phyloP scores from a whole-genome alignment of 108 stramenopile species.

The Licmophora abbreviata region DNA sequence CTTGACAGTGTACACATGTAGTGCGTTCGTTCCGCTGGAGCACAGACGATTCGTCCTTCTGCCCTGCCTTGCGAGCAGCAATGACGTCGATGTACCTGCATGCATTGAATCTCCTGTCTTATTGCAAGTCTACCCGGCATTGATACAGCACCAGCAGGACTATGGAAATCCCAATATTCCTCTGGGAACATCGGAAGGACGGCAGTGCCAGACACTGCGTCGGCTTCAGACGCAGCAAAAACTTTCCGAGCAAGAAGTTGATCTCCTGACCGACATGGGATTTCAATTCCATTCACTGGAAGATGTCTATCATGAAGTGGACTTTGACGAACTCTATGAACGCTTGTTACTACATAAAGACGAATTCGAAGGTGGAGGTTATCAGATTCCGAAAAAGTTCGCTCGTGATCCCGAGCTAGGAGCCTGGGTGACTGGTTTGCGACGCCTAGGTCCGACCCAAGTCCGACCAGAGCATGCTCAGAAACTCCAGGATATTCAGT shows the following conservation, averaged over 20 bases:
- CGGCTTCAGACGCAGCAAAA: slow-evolving; percentile 63
- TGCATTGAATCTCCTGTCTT: slow-evolving; percentile 51
- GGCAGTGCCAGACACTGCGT: slow-evolving; percentile 55
- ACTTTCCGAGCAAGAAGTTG: slow-evolving; percentile 38
- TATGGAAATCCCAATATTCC: slow-evolving; percentile 81
- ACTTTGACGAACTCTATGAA: slow-evolving; percentile 57
- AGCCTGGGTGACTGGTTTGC: slow-evolving; percentile 79
- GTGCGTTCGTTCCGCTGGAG: too few relatives aligned
- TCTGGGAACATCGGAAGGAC: slow-evolving; percentile 48
- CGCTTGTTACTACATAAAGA: slow-evolving; percentile 44
- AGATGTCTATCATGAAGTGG: slow-evolving; percentile 65
- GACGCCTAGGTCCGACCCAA: slow-evolving; percentile 25
- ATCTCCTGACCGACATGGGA: slow-evolving; percentile 37
- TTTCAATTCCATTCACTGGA: slow-evolving; percentile 66
- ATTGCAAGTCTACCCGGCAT: slow-evolving; percentile 40
- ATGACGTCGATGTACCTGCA: too few relatives aligned
- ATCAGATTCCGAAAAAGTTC: slow-evolving; percentile 82
- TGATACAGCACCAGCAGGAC: slow-evolving; percentile 35
- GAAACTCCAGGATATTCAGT: slow-evolving; percentile 41
- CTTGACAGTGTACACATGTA: too few relatives aligned
- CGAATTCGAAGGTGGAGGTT: slow-evolving; percentile 32
- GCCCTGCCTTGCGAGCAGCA: too few relatives aligned
- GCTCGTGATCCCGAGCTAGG: slow-evolving; percentile 68
- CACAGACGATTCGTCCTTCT: too few relatives aligned
- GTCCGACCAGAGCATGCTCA: slow-evolving; percentile 42